Percentiles rank a stretch among this genome's conserved stretches.
These are phyloP conservation scores for Moesziomyces sp. DNA, from an alignment of 1,284 basidiomycete species.

Conservation along the genomic window DNA sequence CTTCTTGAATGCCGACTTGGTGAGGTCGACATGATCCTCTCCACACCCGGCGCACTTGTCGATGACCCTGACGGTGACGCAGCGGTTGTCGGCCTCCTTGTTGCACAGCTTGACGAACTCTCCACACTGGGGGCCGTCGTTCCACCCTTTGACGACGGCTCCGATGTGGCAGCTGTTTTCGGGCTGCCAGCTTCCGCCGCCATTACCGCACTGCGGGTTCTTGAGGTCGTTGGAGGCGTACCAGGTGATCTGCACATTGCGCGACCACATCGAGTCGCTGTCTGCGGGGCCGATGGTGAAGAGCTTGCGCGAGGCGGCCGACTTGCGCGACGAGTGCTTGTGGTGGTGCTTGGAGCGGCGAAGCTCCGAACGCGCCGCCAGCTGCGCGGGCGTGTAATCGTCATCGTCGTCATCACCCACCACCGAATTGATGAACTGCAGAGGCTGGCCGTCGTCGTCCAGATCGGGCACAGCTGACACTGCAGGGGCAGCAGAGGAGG, in stretches of 20 bases:
- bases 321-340: conserved; percentile 25
- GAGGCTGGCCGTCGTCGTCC: conserved; percentile 51
- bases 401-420: conserved; percentile 53
- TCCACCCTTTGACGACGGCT: conserved; percentile 54
- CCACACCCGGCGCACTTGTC: conserved; percentile 64
- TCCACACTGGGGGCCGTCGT: conserved; percentile 56
- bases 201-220: conserved; percentile 61
- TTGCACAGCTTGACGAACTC: conserved; percentile 65
- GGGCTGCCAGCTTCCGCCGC: conserved; percentile 58
- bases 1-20: conserved; percentile 62
- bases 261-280: conserved; percentile 31
- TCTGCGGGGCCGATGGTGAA: conserved; percentile 36
- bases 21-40: conserved; percentile 57
- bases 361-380: conserved; percentile 33
- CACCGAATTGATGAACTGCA: conserved; percentile 56
- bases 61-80: conserved; percentile 58
- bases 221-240: conserved; percentile 60
- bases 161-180: conserved; percentile 59
- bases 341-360: conserved; percentile 44
- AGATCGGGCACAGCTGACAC: conserved; percentile 5
- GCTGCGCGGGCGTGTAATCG: conserved; percentile 40
- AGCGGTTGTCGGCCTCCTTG: conserved; percentile 40
- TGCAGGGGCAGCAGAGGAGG: conserved; percentile 1
- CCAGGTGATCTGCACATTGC: conserved; percentile 59
- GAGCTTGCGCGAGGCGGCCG: conserved; percentile 11